Base-by-base conservation (phyloP, 1,139 yeast genomes). In the Zygotorulaspora mrakii region DNA sequence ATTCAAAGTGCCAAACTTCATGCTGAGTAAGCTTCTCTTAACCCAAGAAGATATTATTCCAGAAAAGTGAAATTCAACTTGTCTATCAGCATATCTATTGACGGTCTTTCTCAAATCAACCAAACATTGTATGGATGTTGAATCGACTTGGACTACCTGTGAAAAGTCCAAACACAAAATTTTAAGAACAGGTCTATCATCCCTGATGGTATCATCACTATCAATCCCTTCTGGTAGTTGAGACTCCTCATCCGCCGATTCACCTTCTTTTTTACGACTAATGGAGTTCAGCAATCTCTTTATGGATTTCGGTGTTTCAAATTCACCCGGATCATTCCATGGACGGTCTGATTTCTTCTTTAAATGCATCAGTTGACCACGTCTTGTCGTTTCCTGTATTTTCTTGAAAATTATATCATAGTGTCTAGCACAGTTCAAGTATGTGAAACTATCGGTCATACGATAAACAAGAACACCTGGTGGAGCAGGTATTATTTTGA, bases 11-110 rank as follows among this genome's bases (percentile, higher is more conserved):
- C 96, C 96, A 65, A 88, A 88, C 1, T 94, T 95, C 42, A 82
- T 81, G 52, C 79, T 76, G 35, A 82, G 61, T 50, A 89, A 72
- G 7, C 82, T 86, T 54, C 94, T 74, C 57, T 87, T 77, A 42
- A 85, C 76, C 96, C 96, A 88, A 7, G 91, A 88, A 42, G 86
- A 80, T 40, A 82, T 67, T 28, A 89, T 77, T 17, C 96, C 95
- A 10, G 86, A 78, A 60, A 89, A 88, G 62, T 89, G 96, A 66
- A 81, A 81, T 63, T 88, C 96, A 41, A 87, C 91, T 52, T 84
- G 89, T 45, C 83, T 71, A 57, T 85, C 89, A 28, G 94, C 85
- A 56, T 84, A 86, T 41, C 70, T 72, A 62, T 81, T 80, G 43
- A 86, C 65, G 6, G 87, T 80, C 49, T 79, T 82, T 51, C 85